Base-by-base conservation (phyloP, 148 eudicot genomes). In the Rhododendron molle region DNA sequence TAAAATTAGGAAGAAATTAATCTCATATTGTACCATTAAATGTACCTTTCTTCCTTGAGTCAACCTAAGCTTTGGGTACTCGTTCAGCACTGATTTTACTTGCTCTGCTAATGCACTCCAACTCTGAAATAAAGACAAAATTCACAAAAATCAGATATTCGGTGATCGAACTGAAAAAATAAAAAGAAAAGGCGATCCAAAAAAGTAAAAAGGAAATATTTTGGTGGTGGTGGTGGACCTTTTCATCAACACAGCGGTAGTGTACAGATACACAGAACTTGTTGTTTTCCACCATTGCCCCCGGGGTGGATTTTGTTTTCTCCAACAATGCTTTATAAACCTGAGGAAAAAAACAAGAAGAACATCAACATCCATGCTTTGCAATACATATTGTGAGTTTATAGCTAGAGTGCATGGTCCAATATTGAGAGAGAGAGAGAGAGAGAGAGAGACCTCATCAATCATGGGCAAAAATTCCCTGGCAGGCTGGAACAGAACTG, bases 41-140 rank as follows among this genome's bases (percentile, higher is more conserved):
- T n/a, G n/a, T n/a, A 93, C 98, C 95, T 94, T 96, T 83, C 99
- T 95, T 32, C 99, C 99, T 89, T 91, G 92, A 80, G 85, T 87
- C 83, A 96, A 74, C 91, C 83, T 90, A 46, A 96, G 93, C 76
- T 91, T 91, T 1, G 94, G 98, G 79, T 96, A 96, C 36, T 92
- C 93, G 26, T 83, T 92, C 13, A 94, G 88, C 81, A 96, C 96
- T 54, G 89, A 86, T 86, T 85, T 91, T 5, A 96, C 99, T 77
- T 84, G 86, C 78, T 95, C 94, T 5, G 88, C 99, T n/a, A 96
- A 69, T 81, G 91, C 93, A 73, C 80, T 88, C 99, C 99, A 96
- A 86, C 84, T 94, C 99, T 96, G 93, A 58, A 71, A 34, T 21
- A 5, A 80, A 4, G 3, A 71, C 7, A 71, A 71, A 30, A 69